Evolutionary conservation across 352 stramenopile species (phyloP), one percentile per base, ranked within the genome.

Genomic region (Phytophthora megakarya): DNA sequence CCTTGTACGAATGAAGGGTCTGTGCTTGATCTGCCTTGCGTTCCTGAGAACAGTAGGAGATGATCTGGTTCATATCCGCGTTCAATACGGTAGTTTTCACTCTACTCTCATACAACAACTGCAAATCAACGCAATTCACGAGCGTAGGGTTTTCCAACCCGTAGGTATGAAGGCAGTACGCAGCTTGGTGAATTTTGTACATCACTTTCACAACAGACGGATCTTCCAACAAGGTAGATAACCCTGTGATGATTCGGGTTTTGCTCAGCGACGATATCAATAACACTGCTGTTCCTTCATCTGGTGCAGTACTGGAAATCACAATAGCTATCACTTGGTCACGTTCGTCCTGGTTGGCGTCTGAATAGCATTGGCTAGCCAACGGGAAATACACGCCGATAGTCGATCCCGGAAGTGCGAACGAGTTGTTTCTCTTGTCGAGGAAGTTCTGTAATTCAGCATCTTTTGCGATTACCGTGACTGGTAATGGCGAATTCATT

Each of bases 41-140:
- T 23, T 57, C 15, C 37, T 35, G 33, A n/a, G 21, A 67, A 43
- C 25, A 63, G 35, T 19, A 16, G 3, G 43, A 40, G 21, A 44
- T 38, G 35, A 77, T 61, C 37, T 66, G 50, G 35, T 72, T 32
- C 8, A 72, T 37, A 55, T 57, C 28, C 21, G 59, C 65, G 15
- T 61, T 26, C 16, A 65, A 18, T 6, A 32, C 28, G 2, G 44
- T 30, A 5, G 26, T 30, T 22, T 78, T 52, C n/a, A 67, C 44
- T 13, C 49, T 2, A 25, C 46, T 62, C 47, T 77, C 65, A 22
- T 69, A 65, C 8, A 70, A 35, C 23, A 80, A 35, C 38, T 80
- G 64, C 54, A 80, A 46, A 22, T 80, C 72, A 3, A 75, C 35
- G 28, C 52, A 61, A 21, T 76, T 76, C 16, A 51, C 19, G 3